Evolutionary conservation across 306 rosid species (phyloP), one percentile per base, ranked within the genome.

Genomic region (Trifolium fragiferum): DNA sequence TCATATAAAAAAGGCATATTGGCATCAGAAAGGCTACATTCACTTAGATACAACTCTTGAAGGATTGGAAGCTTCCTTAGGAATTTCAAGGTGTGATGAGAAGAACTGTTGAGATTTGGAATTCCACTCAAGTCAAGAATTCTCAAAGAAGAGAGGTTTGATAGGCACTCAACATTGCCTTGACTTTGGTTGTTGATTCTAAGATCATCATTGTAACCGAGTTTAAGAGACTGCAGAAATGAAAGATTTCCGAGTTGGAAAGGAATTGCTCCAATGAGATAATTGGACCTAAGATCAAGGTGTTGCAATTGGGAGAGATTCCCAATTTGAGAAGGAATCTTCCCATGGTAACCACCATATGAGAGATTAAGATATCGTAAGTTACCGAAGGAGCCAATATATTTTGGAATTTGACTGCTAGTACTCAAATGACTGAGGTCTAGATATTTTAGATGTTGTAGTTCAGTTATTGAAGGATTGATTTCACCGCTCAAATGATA

Each of bases 341-440:
- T 6, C 3, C 61, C 74, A 27, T 16, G 10, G 10, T 27, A 68
- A 6, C 12, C 32, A 27, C 60, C 8, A 37, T n/a, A 0, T 11
- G 51, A 65, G 38, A 75, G 73, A 25, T 66, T 9, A 30, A 75
- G 73, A 13, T 75, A 53, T 7, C 12, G 18, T 43, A 73, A 57
- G 7, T 73, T 73, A 44, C 8, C 16, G 2, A 73, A 60, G 19
- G 58, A 73, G 23, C 68, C 77, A 4, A 73, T n/a, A 4, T 43
- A n/a, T 43, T 6, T 10, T 57, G 57, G 67, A 4, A 72, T 59
- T 20, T 41, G 8, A 25, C 25, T 10, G 6, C 41, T 19, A 10
- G 18, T 11, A 4, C 0, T 8, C 21, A 50, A 70, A 50, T 6
- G 0, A 18, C 62, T 18, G 32, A 70, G 74, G 63, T 70, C 49